Evolutionary conservation across 495 filamentous ascomycete genomes (phyloP), one percentile per base, ranked within the genome.

Genomic region (Penicillium odoratum): DNA sequence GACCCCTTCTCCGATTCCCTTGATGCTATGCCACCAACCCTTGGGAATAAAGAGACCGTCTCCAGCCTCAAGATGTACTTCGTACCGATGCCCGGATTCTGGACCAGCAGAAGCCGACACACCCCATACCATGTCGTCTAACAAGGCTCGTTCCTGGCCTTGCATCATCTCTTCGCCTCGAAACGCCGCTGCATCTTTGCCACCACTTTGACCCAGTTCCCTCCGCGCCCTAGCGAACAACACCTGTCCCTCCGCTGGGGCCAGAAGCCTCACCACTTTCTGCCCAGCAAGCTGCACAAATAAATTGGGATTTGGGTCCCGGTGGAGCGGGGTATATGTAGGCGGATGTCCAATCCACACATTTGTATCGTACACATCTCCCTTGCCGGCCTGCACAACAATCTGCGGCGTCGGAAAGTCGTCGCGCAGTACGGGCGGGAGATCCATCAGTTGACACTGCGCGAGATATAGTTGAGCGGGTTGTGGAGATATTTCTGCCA

Each of bases 11-110:
- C 87, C 89, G 51, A 84, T 63, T 21, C 93, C 91, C 64, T 84
- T 88, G 50, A 98, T 85, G 67, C 89, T 92, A 81, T 98, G 94
- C 94, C 94, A 98, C 92, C 92, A 98, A 11, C 91, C 91, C 57
- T 83, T 85, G 0, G 93, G 94, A 54, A 98, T 93, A 68, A 93
- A 97, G 44, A 98, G 56, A 0, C 79, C 85, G 77, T 97, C 92
- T 0, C 89, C 87, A 13, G 79, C 73, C 3, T 71, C 68, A 33
- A 97, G 62, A n/a, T 63, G 55, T 10, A 80, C 86, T 61, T 94
- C 85, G 59, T 73, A 78, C 5, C 79, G 80, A 63, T 68, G 61
- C 3, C 61, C 71, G 4, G 53, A 30, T 5, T 69, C 66, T 26
- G 60, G 57, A 31, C 59, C 57, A 1, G 58, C 56, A 31, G 42